Evolutionary conservation across 768 basidiomycete genomes (phyloP).

Genomic region (Omphalotus guepiniiformis): DNA sequence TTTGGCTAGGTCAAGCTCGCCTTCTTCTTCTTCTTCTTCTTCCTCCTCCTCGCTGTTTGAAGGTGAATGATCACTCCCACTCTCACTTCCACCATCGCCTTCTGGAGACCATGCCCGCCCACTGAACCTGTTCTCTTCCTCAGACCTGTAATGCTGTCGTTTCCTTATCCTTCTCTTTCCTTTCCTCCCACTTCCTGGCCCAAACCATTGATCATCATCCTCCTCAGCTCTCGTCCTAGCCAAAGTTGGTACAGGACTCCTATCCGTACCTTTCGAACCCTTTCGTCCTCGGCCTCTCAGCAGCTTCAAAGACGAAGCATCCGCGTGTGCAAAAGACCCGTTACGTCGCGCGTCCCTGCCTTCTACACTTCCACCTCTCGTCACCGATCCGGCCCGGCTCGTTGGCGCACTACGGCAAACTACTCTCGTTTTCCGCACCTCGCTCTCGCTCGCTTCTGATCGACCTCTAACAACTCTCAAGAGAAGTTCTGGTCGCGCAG

Average conservation of each 20-base stretch:
- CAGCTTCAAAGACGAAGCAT: no score
- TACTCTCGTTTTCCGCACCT: constrained; percentile 36
- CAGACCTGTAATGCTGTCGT: background rate
- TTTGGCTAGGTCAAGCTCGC: constrained; percentile 60
- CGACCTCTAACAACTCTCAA: constrained; percentile 1
- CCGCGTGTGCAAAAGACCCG: no score
- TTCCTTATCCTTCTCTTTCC: constrained; percentile 7
- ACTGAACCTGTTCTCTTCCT: constrained; percentile 15
- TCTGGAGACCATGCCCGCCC: constrained; percentile 24
- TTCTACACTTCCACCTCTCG: no score
- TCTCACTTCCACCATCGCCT: constrained; percentile 22
- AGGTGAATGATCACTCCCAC: background rate
- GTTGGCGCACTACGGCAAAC: constrained; percentile 47
- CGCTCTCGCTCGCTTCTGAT: constrained; percentile 9
- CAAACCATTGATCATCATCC: constrained; percentile 42
- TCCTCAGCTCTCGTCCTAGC: constrained; percentile 59
- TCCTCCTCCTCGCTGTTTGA: constrained; percentile 29
- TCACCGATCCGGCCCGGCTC: constrained; percentile 41
- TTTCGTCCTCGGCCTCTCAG: constrained; percentile 22
- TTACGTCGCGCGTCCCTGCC: no score
- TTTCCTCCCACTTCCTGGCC: no score
- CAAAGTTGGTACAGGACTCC: constrained; percentile 48
- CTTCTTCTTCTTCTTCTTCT: constrained; percentile 47
- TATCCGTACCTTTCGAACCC: constrained; percentile 9
- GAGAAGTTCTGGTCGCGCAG: constrained; percentile 8